Evolutionary conservation across 257 asterid genomes (phyloP).

Genomic region (Sherardia arvensis): DNA sequence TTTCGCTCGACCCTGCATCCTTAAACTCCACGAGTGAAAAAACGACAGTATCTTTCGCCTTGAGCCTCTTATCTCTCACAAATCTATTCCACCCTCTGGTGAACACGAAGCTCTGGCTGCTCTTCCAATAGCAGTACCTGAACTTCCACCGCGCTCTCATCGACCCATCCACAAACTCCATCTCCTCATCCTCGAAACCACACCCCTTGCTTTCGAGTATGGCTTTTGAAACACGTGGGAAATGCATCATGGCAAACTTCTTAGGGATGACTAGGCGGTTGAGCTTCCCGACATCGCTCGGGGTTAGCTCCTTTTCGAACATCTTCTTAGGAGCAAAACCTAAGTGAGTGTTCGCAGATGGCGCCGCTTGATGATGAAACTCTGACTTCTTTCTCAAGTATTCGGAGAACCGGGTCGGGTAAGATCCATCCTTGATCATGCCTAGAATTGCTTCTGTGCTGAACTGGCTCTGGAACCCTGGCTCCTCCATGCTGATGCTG

Average conservation of each 20-base stretch:
- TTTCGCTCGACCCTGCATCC: conserved; percentile 14
- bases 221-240: conserved; percentile 19
- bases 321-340: conserved; percentile 6
- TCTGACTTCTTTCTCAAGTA: conserved; percentile 10
- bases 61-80: conserved; percentile 39
- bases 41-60: conserved; percentile 34
- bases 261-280: conserved; percentile 30
- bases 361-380: conserved; percentile 7
- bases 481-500: conserved; percentile 26
- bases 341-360: conserved; percentile 8
- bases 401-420: conserved; percentile 28
- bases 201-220: conserved; percentile 2
- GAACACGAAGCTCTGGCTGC: conserved; percentile 69
- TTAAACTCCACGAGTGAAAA: conserved; percentile 37
- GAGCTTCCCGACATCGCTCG: conserved; percentile 31
- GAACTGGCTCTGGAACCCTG: conserved; percentile 39
- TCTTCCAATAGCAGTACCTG: conserved; percentile 59
- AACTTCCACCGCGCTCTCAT: conserved; percentile 70
- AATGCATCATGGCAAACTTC: conserved; percentile 24
- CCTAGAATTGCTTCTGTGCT: conserved; percentile 27
- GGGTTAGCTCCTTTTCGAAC: conserved; percentile 29
- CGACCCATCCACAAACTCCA: conserved; percentile 34
- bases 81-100: conserved; percentile 69
- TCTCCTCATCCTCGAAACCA: conserved; percentile 27
- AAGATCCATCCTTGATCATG: conserved; percentile 73